Conservation (phyloP, 176 grass and related monocot genomes). For the Pharus latifolius region DNA sequence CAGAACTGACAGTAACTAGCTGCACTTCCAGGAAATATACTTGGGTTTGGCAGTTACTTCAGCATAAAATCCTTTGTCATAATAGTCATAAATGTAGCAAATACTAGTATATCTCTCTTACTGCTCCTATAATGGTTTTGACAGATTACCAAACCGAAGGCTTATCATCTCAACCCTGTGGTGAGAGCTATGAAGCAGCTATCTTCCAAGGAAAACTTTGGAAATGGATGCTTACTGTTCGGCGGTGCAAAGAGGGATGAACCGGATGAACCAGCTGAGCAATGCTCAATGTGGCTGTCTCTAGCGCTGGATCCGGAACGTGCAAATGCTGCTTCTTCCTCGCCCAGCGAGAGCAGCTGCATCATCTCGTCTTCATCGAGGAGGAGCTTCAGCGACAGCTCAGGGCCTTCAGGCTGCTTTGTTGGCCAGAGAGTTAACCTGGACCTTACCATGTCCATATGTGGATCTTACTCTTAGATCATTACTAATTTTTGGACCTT, state of each 20-base stretch:
- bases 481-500: no score
- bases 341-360: constrained; percentile 33
- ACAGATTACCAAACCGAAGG: constrained; percentile 31
- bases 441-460: constrained; percentile 83
- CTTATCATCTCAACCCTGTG: background rate
- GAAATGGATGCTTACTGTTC: constrained; percentile 12
- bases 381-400: constrained; percentile 40
- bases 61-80: background rate
- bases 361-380: constrained; percentile 17
- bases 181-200: background rate
- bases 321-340: constrained; percentile 7
- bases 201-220: constrained; percentile 7
- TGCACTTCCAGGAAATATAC: background rate
- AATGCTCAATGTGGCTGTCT: constrained; percentile 20
- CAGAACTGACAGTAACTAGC: background rate
- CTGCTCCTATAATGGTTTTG: background rate
- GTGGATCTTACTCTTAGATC: constrained; percentile 34
- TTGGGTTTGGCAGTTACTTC: background rate
- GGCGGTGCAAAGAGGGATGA: background rate
- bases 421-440: constrained; percentile 40
- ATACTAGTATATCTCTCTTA: background rate
- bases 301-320: constrained; percentile 27
- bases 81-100: background rate
- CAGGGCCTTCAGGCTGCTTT: constrained; percentile 18
- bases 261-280: background rate